Conservation (phyloP, 2,329 filamentous ascomycete genomes). For the Colletotrichum lindemuthianum region DNA sequence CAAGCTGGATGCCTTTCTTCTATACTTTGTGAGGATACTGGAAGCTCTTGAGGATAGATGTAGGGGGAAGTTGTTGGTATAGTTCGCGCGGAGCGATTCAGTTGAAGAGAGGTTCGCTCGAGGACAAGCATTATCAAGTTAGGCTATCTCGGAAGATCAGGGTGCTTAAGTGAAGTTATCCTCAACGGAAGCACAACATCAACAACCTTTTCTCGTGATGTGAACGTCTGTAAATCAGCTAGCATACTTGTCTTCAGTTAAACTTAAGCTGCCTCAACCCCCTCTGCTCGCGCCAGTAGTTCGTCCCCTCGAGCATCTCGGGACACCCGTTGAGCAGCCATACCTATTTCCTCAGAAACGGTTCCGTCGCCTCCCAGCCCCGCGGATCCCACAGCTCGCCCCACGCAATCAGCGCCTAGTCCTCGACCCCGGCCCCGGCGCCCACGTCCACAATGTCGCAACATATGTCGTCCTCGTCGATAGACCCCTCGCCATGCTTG, state of each 20-base stretch:
- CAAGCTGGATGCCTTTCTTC: conserved; percentile 42
- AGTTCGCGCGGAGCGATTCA: neutral
- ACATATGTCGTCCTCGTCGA: conserved; percentile 35
- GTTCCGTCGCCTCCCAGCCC: conserved; percentile 58
- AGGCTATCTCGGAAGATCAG: too few relatives aligned
- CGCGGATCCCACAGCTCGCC: conserved; percentile 54
- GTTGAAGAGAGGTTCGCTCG: fast-evolving
- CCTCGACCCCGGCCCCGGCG: conserved; percentile 25
- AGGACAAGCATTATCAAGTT: too few relatives aligned
- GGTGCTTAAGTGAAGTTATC: neutral
- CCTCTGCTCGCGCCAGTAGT: conserved; percentile 45
- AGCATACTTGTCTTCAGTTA: neutral
- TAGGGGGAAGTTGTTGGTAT: neutral
- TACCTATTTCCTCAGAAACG: conserved; percentile 58
- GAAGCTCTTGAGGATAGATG: conserved; percentile 37
- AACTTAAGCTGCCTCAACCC: conserved; percentile 25
- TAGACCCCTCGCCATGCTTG: conserved; percentile 17
- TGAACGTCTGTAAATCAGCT: too few relatives aligned
- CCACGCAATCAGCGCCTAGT: conserved; percentile 47
- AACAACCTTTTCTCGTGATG: neutral
- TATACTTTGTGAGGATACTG: conserved; percentile 41
- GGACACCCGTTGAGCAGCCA: conserved; percentile 49
- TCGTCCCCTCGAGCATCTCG: conserved; percentile 50
- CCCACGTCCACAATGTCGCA: conserved; percentile 33
- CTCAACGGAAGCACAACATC: neutral